Evolutionary conservation across 208 protist genomes (phyloP).

Genomic region (Leishmania amazonensis): DNA sequence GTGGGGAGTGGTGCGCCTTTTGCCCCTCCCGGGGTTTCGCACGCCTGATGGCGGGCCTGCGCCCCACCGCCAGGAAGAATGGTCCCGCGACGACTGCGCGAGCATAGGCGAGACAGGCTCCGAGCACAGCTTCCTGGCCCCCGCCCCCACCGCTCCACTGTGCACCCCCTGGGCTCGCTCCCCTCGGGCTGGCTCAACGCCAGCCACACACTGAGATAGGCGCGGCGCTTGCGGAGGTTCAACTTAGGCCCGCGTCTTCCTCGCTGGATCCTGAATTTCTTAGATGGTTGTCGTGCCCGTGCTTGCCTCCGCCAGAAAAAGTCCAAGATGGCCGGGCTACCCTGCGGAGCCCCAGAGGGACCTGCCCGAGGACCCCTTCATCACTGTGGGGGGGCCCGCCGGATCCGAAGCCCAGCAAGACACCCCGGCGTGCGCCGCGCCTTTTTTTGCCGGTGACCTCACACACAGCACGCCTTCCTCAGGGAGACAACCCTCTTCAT

Average conservation of each 20-base stretch:
- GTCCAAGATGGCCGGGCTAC: background rate
- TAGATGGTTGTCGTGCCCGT: background rate
- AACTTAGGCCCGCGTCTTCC: background rate
- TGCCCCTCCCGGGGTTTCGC: no score
- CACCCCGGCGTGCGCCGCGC: background rate
- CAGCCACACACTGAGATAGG: background rate
- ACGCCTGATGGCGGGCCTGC: no score
- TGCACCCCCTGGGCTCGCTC: background rate
- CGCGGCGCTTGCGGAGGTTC: background rate
- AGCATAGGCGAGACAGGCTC: background rate
- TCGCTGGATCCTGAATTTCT: background rate
- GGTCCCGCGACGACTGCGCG: background rate
- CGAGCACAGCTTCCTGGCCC: background rate
- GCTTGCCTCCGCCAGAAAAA: background rate
- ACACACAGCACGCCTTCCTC: background rate
- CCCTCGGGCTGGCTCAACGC: background rate
- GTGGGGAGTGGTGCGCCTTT: no score
- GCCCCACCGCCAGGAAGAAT: background rate
- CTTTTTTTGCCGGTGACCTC: background rate
- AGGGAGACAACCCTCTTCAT: no score
- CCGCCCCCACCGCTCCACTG: background rate
- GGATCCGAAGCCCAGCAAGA: background rate
- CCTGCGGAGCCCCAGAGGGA: background rate
- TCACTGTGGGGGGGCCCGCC: background rate
- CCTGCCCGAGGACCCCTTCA: background rate